These are phyloP conservation scores for Annulohypoxylon nitens DNA, from an alignment of 495 filamentous ascomycete genomes.

Conservation along the genomic window DNA sequence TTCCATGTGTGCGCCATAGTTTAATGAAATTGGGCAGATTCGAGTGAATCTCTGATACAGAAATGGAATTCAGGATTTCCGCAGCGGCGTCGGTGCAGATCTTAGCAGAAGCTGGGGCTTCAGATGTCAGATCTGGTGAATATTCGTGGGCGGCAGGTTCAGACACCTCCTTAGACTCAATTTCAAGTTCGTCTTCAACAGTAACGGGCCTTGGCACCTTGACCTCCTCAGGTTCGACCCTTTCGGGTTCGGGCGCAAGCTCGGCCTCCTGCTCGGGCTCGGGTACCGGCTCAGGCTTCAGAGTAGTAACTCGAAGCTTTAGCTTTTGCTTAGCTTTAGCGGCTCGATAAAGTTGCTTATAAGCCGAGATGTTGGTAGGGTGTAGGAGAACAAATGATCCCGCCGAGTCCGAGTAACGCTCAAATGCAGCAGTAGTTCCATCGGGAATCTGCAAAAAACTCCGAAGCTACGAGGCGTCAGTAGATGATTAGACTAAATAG, in stretches of 20 bases:
- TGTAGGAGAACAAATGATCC: constrained; percentile 83
- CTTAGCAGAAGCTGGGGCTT: not conserved
- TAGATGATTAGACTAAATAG: not conserved
- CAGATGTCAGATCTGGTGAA: not conserved
- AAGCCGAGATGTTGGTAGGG: constrained; percentile 79
- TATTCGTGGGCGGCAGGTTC: constrained; percentile 4
- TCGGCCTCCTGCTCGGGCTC: constrained; percentile 51
- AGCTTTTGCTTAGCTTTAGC: constrained; percentile 99
- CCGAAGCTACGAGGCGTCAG: constrained; percentile 73
- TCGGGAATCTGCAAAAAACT: constrained; percentile 76
- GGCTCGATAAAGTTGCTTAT: constrained; percentile 96
- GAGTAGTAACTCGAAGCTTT: constrained; percentile 79
- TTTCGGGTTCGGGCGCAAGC: not conserved
- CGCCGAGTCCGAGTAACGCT: constrained; percentile 97
- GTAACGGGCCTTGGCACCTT: not conserved
- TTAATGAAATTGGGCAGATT: constrained; percentile 45
- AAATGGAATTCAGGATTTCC: constrained; percentile 25
- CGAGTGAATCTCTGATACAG: constrained; percentile 41
- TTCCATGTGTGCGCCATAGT: constrained; percentile 44
- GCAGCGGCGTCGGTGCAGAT: not conserved
- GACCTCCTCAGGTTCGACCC: not conserved
- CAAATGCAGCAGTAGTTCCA: constrained; percentile 78
- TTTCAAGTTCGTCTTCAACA: constrained; percentile 46
- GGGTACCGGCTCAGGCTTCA: constrained; percentile 23
- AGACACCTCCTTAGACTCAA: constrained; percentile 22